phyloP scores from a whole-genome alignment of 352 stramenopile genomes.

The Globisporangium solare region DNA sequence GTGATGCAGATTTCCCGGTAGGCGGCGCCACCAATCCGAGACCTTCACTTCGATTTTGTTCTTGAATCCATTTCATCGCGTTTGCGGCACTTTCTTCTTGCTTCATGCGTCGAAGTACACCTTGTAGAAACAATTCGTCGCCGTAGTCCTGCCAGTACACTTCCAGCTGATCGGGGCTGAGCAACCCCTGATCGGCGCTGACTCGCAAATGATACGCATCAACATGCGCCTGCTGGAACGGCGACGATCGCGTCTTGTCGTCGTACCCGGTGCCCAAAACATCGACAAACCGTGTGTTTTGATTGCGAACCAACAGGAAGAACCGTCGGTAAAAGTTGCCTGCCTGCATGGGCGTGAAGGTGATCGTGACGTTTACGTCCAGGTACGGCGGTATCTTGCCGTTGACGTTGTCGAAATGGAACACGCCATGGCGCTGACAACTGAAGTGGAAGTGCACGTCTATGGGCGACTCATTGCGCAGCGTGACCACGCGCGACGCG shows the following conservation, averaged over 20 bases:
- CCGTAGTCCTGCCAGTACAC: constrained; percentile 66
- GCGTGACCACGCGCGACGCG: constrained; percentile 66
- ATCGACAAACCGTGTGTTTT: constrained; percentile 84
- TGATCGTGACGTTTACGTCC: constrained; percentile 77
- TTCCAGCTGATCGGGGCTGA: constrained; percentile 84
- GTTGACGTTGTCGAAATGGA: constrained; percentile 76
- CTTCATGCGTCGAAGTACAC: constrained; percentile 30
- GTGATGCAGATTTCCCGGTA: neutral
- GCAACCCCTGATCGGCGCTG: constrained; percentile 45
- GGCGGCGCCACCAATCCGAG: neutral
- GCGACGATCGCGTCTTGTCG: constrained; percentile 84
- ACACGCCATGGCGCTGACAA: constrained; percentile 66
- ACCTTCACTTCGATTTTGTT: constrained; percentile 6
- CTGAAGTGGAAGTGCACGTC: constrained; percentile 80
- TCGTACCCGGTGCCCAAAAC: constrained; percentile 88
- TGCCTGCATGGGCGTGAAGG: constrained; percentile 63
- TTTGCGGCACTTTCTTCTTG: constrained; percentile 8
- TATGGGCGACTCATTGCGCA: constrained; percentile 77
- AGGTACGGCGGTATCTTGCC: constrained; percentile 79
- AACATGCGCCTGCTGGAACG: constrained; percentile 90
- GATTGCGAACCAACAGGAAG: constrained; percentile 84
- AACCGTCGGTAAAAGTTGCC: constrained; percentile 91
- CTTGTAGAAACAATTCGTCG: constrained; percentile 59
- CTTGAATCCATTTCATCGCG: neutral
- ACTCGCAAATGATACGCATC: constrained; percentile 69